Evolutionary conservation across 352 stramenopile species (phyloP).

Genomic region (Globisporangium splendens): DNA sequence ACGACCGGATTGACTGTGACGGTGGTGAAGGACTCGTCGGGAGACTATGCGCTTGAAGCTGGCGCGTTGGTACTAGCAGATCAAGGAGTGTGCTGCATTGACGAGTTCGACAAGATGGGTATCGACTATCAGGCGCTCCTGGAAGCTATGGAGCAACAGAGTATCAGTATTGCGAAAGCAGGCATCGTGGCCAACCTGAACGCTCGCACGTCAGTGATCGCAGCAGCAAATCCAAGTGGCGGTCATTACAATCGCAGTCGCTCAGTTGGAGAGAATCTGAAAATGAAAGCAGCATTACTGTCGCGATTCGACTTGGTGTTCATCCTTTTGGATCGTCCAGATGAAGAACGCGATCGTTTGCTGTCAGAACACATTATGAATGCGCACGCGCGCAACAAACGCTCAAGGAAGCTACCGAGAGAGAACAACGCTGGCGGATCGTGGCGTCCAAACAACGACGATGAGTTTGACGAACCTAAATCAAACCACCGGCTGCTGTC

Average conservation of each 20-base stretch:
- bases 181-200: constrained; percentile 95
- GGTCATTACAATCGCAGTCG: constrained; percentile 96
- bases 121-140: constrained; percentile 90
- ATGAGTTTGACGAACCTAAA: background rate
- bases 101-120: constrained; percentile 99
- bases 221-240: constrained; percentile 95
- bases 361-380: constrained; percentile 96
- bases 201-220: constrained; percentile 93
- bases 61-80: constrained; percentile 93
- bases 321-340: constrained; percentile 93
- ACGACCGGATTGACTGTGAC: constrained; percentile 96
- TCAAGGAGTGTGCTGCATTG: constrained; percentile 96
- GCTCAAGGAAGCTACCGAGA: constrained; percentile 27
- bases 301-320: constrained; percentile 98
- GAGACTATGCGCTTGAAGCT: constrained; percentile 90
- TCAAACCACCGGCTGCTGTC: constrained; percentile 29
- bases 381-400: constrained; percentile 48
- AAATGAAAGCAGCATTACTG: constrained; percentile 94
- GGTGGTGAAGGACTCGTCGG: constrained; percentile 92
- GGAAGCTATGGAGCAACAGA: constrained; percentile 99
- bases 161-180: constrained; percentile 90
- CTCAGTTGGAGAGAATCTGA: constrained; percentile 95
- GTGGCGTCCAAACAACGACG: constrained; percentile 23
- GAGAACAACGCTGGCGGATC: constrained; percentile 9
- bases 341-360: constrained; percentile 91